A percentile compares a stretch with the other conserved stretches of the same genome.
phyloP scores from a whole-genome alignment of 1,284 basidiomycete genomes.

The Ceratobasidium papillatum region DNA sequence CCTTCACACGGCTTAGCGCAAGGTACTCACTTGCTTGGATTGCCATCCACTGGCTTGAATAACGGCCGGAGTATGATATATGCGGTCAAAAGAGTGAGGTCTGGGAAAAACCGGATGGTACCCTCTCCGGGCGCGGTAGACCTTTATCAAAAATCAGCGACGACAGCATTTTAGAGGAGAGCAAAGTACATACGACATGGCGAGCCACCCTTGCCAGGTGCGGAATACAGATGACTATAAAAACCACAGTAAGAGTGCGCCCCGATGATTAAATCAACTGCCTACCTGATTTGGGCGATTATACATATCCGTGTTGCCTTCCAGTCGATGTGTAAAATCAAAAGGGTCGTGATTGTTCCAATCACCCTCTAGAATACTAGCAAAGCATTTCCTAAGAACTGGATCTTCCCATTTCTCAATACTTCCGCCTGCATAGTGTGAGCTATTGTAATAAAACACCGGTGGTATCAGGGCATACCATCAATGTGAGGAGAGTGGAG shows the following conservation, averaged over 20 bases:
- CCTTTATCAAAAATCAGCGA: constrained; percentile 52
- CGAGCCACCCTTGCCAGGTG: constrained; percentile 82
- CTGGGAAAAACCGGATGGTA: constrained; percentile 79
- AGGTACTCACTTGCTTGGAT: constrained; percentile 47
- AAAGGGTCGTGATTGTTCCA: constrained; percentile 80
- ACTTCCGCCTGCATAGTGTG: constrained; percentile 62
- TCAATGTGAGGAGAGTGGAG: constrained; percentile 81
- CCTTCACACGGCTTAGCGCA: not conserved
- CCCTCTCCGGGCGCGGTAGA: constrained; percentile 61
- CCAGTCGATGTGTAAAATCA: constrained; percentile 67
- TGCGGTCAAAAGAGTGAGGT: constrained; percentile 75
- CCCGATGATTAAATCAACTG: constrained; percentile 50
- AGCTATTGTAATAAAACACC: constrained; percentile 22
- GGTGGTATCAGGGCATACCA: constrained; percentile 53
- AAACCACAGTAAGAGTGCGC: not conserved
- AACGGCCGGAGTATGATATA: constrained; percentile 87
- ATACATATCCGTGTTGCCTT: constrained; percentile 69
- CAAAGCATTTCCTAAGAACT: constrained; percentile 64
- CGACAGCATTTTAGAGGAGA: constrained; percentile 38
- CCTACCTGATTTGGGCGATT: constrained; percentile 64
- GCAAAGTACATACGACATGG: constrained; percentile 62
- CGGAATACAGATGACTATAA: constrained; percentile 70
- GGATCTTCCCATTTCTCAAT: constrained; percentile 89
- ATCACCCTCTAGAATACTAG: constrained; percentile 69
- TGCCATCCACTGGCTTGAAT: constrained; percentile 63